A percentile compares a stretch with the other conserved stretches of the same genome.
These are phyloP conservation scores for Pachysandra terminalis DNA, from an alignment of 164 flowering plant species.

Conservation along the genomic window DNA sequence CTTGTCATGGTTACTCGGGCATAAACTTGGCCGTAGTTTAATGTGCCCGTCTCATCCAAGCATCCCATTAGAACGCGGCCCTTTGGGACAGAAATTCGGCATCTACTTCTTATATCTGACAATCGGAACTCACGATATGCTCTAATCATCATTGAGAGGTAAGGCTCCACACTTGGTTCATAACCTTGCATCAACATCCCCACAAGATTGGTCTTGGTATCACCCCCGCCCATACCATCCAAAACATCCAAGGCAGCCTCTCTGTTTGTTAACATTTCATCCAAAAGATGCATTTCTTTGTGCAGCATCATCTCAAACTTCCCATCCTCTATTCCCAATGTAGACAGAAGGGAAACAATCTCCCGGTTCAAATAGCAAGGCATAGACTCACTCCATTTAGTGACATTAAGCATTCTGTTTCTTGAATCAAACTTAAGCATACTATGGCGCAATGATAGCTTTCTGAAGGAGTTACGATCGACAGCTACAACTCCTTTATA, in stretches of 20 bases:
- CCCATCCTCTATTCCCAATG: slow-evolving; percentile 76
- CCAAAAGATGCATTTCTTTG: slow-evolving; percentile 49
- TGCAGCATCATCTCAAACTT: slow-evolving; percentile 50
- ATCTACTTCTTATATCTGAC: slow-evolving; percentile 62
- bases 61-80: slow-evolving; percentile 84
- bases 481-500: slow-evolving; percentile 93
- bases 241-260: slow-evolving; percentile 64
- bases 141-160: slow-evolving; percentile 77
- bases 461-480: slow-evolving; percentile 71
- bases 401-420: slow-evolving; percentile 76
- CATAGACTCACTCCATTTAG: slow-evolving; percentile 68
- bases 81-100: slow-evolving; percentile 76
- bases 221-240: slow-evolving; percentile 41
- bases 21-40: slow-evolving; percentile 82
- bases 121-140: slow-evolving; percentile 55
- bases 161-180: slow-evolving; percentile 75
- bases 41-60: slow-evolving; percentile 76
- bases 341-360: slow-evolving; percentile 71
- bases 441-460: slow-evolving; percentile 75
- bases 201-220: slow-evolving; percentile 31
- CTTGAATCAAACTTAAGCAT: slow-evolving; percentile 89
- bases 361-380: slow-evolving; percentile 90
- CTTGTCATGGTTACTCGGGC: slow-evolving; percentile 62
- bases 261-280: slow-evolving; percentile 49
- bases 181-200: slow-evolving; percentile 77